These are phyloP conservation scores for Metarhizium anisopliae DNA, from an alignment of 2,329 filamentous ascomycete species.

Conservation along the genomic window DNA sequence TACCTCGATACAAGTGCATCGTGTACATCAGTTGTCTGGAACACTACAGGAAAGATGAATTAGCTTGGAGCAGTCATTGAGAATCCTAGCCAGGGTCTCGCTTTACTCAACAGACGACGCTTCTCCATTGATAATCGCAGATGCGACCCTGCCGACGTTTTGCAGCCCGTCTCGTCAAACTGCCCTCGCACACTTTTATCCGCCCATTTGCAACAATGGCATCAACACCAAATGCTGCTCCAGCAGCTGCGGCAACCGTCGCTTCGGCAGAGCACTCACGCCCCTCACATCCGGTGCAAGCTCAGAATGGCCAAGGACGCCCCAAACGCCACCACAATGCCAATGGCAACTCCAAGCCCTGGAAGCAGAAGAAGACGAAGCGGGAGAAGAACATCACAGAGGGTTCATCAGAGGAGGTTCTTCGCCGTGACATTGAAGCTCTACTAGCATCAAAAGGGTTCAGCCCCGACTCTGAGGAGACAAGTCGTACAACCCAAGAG, in stretches of 20 bases:
- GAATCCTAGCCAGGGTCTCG: neutral
- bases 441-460: constrained; percentile 36
- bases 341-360: constrained; percentile 5
- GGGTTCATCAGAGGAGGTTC: constrained; percentile 57
- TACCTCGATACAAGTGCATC: neutral
- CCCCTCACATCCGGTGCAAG: neutral
- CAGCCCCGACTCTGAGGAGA: constrained; percentile 5
- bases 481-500: constrained; percentile 19
- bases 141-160: constrained; percentile 9
- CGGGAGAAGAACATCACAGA: constrained; percentile 51
- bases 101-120: neutral
- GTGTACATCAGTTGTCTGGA: neutral
- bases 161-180: neutral
- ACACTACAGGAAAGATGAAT: neutral
- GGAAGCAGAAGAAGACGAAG: constrained; percentile 44
- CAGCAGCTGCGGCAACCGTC: neutral
- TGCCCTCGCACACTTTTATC: neutral
- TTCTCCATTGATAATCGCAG: neutral
- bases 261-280: neutral
- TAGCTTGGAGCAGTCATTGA: neutral
- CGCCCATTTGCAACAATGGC: constrained; percentile 8
- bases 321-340: constrained; percentile 4
- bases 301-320: constrained; percentile 1
- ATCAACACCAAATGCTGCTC: constrained; percentile 4
- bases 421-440: constrained; percentile 52